Evolutionary conservation across 192 early-diverging fungal genomes (phyloP).

Genomic region (Gamsiella multidivaricata): DNA sequence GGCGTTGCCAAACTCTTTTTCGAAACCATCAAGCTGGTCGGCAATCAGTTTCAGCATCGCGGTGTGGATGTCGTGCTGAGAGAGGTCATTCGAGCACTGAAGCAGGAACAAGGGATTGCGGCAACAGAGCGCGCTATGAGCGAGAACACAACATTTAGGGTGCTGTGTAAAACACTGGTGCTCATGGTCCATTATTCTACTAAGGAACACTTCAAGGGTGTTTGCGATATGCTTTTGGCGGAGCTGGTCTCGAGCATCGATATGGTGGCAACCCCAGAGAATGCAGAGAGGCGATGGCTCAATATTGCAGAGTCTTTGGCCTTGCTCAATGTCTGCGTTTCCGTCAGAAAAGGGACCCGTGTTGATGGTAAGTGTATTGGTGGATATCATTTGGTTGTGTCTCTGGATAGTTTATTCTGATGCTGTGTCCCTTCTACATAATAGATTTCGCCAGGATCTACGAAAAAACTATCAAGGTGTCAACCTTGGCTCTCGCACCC

Average conservation of each 20-base stretch:
- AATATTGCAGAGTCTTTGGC: slow-evolving; percentile 57
- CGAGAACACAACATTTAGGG: slow-evolving; percentile 42
- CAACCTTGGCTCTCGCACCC: slow-evolving; percentile 43
- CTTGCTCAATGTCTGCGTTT: slow-evolving; percentile 57
- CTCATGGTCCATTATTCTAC: slow-evolving; percentile 63
- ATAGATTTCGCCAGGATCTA: slow-evolving; percentile 62
- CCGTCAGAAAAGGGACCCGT: slow-evolving; percentile 65
- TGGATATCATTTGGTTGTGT: background rate
- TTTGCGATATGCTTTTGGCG: slow-evolving; percentile 56
- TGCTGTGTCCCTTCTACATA: background rate
- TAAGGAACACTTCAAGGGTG: slow-evolving; percentile 58
- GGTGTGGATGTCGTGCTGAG: slow-evolving; percentile 58
- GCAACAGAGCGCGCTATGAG: slow-evolving; percentile 34
- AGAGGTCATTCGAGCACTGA: slow-evolving; percentile 46
- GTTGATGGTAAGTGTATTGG: slow-evolving; percentile 60
- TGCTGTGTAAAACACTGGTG: slow-evolving; percentile 61
- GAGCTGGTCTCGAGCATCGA: slow-evolving; percentile 51
- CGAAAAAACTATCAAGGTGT: slow-evolving; percentile 48
- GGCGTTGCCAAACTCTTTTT: slow-evolving; percentile 85
- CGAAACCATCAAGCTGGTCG: slow-evolving; percentile 81
- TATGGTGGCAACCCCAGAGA: slow-evolving; percentile 12
- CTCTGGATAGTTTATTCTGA: background rate
- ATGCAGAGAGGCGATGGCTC: slow-evolving; percentile 32
- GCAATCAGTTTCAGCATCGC: slow-evolving; percentile 62
- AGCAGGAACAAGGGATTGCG: slow-evolving; percentile 42